Percentiles rank a stretch among this genome's conserved stretches.
phyloP scores from a whole-genome alignment of 441 rosid species.

The Erysimum cheiri region DNA sequence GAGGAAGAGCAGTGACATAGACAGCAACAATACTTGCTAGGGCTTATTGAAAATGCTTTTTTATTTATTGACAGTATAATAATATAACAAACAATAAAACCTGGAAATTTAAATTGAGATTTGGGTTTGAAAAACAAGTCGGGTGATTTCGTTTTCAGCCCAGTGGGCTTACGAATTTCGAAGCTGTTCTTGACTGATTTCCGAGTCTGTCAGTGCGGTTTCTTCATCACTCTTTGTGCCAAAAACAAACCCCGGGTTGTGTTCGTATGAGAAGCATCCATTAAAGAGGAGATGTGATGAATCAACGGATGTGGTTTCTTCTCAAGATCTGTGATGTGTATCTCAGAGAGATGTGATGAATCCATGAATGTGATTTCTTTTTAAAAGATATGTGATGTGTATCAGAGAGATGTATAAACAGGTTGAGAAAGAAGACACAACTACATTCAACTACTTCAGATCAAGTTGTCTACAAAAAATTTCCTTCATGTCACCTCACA shows the following conservation, averaged over 20 bases:
- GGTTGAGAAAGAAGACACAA: slow-evolving; percentile 9
- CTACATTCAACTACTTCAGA: slow-evolving; percentile 5
- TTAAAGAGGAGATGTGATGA: background rate
- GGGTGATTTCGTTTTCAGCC: background rate
- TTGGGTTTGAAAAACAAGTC: background rate
- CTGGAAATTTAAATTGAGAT: background rate
- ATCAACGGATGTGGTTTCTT: background rate
- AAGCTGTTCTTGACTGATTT: background rate
- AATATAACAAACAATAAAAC: background rate
- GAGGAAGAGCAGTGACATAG: slow-evolving; percentile 41
- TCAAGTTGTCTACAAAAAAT: background rate
- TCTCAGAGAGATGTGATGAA: background rate
- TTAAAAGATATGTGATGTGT: background rate
- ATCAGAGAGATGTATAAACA: background rate
- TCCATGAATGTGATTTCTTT: background rate
- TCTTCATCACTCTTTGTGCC: too few species aligned
- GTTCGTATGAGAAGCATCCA: background rate
- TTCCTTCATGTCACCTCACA: background rate
- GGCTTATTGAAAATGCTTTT: slow-evolving; percentile 11
- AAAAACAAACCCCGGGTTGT: too few species aligned
- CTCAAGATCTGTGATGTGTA: background rate
- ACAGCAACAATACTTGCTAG: slow-evolving; percentile 20
- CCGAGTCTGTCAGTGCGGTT: too few species aligned
- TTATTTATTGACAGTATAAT: slow-evolving; percentile 6
- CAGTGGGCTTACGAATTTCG: background rate